A percentile compares a stretch with the other conserved stretches of the same genome.
These are phyloP conservation scores for Glebionis coronaria DNA, from an alignment of 129 eudicot species.

Conservation along the genomic window DNA sequence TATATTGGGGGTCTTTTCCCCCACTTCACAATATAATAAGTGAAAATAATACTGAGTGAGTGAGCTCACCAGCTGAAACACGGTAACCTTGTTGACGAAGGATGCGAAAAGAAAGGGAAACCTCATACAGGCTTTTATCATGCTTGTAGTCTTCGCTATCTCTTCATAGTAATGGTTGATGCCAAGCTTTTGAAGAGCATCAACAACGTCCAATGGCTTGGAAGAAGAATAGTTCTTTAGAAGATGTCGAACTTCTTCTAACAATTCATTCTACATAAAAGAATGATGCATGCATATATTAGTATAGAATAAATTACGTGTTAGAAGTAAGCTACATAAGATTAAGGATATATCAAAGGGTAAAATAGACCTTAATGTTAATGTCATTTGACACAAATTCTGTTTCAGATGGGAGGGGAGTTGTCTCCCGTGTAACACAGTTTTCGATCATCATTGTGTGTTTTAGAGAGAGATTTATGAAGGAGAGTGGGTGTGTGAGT, in stretches of 20 bases:
- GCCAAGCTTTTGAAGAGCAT: constrained; percentile 44
- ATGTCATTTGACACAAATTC: neutral
- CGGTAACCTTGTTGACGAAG: constrained; percentile 58
- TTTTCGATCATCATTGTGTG: constrained; percentile 1
- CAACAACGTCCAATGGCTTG: constrained; percentile 29
- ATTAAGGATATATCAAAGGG: too few relatives aligned
- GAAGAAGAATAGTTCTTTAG: constrained; percentile 14
- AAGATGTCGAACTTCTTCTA: constrained; percentile 21
- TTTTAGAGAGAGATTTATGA: too few relatives aligned
- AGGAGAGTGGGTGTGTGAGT: too few relatives aligned
- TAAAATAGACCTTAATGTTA: constrained; percentile 1
- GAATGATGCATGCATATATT: neutral
- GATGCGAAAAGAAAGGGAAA: constrained; percentile 48
- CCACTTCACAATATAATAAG: too few relatives aligned
- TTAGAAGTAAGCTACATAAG: too few relatives aligned
- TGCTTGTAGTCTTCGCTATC: neutral
- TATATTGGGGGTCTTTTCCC: too few relatives aligned
- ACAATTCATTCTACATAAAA: constrained; percentile 19
- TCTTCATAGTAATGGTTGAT: constrained; percentile 38
- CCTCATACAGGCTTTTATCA: constrained; percentile 29
- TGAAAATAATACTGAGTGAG: neutral
- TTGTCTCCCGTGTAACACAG: neutral
- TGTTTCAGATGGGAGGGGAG: neutral
- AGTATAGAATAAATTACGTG: neutral
- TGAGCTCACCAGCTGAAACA: constrained; percentile 40